Evolutionary conservation across 805 yeast species (phyloP), one percentile per base, ranked within the genome.

Genomic region (Maudiozyma pseudohumilis): DNA sequence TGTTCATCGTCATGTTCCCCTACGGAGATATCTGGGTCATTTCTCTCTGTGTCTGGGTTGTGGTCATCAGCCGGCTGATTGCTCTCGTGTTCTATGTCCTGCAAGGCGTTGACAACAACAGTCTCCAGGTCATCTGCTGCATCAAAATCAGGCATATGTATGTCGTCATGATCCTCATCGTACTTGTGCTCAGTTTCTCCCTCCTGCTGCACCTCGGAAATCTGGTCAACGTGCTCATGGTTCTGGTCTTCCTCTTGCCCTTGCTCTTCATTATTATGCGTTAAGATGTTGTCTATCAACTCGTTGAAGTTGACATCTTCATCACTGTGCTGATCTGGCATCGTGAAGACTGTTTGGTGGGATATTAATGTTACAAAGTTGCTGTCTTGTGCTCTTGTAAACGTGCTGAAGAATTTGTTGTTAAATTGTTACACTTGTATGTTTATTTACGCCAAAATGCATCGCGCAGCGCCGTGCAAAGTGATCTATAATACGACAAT

Each of bases 31-130:
- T 19, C 38, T 6, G 31, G 15, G 16, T 24, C 4, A 6, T 42
- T 16, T 2, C 20, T 23, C 7, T 2, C 20, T 13, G n/a, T 22
- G 9, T 29, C 13, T 25, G 22, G 26, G 15, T 32, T 21, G 5
- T 39, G 17, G 17, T 35, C 33, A 17, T 25, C 19, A 3, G 19
- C 20, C 6, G 34, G 26, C 12, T n/a, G n/a, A n/a, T 4, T 30
- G 16, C 29, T 48, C 13, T 31, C 7, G 41, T 53, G 48, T 20
- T 43, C 40, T 42, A 56, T 48, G 26, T 43, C 41, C 11, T 56
- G 53, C 23, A 65, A 63, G 2, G 70, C 70, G 43, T 55, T 62
- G 15, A 64, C 62, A 3, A 64, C 69, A 13, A 60, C 65, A 16
- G 61, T 57, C 16, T 60, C 68, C 20, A 65, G 41, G 42, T 61